Conservation (phyloP, 73 alveolate genomes). For the Paramecium octaurelia region DNA sequence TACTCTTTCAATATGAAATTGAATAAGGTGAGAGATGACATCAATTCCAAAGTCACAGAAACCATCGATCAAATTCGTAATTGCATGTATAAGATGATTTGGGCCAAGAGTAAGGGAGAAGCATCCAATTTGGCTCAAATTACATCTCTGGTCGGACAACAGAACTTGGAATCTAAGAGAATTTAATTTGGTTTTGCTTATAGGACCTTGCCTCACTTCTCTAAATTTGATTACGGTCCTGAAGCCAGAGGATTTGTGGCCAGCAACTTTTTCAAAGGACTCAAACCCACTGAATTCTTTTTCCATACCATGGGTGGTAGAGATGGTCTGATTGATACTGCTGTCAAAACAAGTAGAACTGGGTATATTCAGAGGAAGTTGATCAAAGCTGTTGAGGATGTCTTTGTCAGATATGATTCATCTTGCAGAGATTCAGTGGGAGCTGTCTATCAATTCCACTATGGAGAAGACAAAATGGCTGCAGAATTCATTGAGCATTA, state of each 20-base stretch:
- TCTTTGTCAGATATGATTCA: constrained; percentile 85
- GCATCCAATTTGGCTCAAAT: constrained; percentile 94
- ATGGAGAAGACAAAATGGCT: constrained; percentile 59
- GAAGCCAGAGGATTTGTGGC: constrained; percentile 99
- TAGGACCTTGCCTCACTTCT: constrained; percentile 99
- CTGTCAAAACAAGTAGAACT: constrained; percentile 98
- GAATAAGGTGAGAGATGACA: constrained; percentile 95
- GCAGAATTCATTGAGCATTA: constrained; percentile 57
- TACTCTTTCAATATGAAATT: constrained; percentile 83
- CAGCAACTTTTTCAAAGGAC: constrained; percentile 93
- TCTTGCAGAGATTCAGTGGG: constrained; percentile 54
- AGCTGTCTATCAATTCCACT: constrained; percentile 34
- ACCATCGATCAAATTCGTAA: constrained; percentile 67
- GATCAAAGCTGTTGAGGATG: constrained; percentile 98
- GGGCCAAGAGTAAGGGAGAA: constrained; percentile 97
- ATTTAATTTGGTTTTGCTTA: constrained; percentile 96
- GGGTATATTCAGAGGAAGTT: constrained; percentile 99
- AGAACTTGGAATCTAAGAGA: constrained; percentile 99
- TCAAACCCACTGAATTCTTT: constrained; percentile 98
- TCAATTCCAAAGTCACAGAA: constrained; percentile 74
- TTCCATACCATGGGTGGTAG: constrained; percentile 99
- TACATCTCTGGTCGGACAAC: constrained; percentile 99
- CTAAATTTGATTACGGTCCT: constrained; percentile 99
- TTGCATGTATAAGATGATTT: constrained; percentile 96
- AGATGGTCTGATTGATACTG: constrained; percentile 99